Conservation (phyloP, 1,284 basidiomycete species). For the Malassezia equina region DNA sequence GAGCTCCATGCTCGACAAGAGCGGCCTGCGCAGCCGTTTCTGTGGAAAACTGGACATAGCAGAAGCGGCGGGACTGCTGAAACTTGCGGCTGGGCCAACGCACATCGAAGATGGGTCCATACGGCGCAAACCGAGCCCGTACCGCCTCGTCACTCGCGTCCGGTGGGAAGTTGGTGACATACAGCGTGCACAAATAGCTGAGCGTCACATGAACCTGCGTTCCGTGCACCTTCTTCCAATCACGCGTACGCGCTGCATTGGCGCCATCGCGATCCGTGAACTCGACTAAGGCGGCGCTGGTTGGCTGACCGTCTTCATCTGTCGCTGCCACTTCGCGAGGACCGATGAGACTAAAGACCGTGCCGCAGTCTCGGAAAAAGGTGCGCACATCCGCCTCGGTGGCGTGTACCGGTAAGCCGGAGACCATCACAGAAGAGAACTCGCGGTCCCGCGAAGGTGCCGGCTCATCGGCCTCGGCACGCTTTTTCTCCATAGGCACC, state of each 20-base stretch:
- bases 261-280: slow-evolving; percentile 50
- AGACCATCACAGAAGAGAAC: slow-evolving; percentile 80
- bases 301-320: slow-evolving; percentile 15
- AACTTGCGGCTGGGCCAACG: slow-evolving; percentile 98
- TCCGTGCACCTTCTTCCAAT: slow-evolving; percentile 65
- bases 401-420: slow-evolving; percentile 57
- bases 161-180: slow-evolving; percentile 91
- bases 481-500: slow-evolving; percentile 19
- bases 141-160: slow-evolving; percentile 66
- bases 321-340: slow-evolving; percentile 17
- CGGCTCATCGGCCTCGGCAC: slow-evolving; percentile 17
- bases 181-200: slow-evolving; percentile 87
- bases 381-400: slow-evolving; percentile 60
- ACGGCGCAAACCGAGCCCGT: slow-evolving; percentile 67
- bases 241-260: slow-evolving; percentile 76
- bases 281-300: slow-evolving; percentile 49
- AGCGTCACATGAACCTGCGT: slow-evolving; percentile 68
- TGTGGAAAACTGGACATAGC: slow-evolving; percentile 80
- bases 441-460: slow-evolving; percentile 67
- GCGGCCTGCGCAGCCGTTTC: slow-evolving; percentile 66
- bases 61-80: slow-evolving; percentile 78
- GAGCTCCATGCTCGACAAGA: slow-evolving; percentile 64
- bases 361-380: slow-evolving; percentile 64
- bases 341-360: slow-evolving; percentile 31
- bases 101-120: slow-evolving; percentile 80